These are phyloP conservation scores for Stentor coeruleus DNA, from an alignment of 73 alveolate genomes.

Conservation along the genomic window DNA sequence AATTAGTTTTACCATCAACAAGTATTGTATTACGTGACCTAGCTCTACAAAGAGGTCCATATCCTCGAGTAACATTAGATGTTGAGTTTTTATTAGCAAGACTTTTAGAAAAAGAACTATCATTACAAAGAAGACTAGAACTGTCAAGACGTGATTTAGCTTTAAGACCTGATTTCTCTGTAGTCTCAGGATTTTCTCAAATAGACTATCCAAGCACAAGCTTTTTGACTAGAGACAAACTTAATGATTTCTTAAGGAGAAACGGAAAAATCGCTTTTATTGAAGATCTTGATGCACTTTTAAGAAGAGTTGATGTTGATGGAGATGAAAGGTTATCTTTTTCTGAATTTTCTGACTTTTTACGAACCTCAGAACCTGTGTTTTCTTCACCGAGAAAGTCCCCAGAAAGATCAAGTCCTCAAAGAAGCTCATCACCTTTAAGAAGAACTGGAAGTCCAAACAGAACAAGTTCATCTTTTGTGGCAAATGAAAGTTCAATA, in stretches of 20 bases:
- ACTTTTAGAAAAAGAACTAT: conserved; percentile 43
- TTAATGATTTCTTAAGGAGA: not conserved
- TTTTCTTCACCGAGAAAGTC: not conserved
- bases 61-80: conserved; percentile 20
- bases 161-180: conserved; percentile 35
- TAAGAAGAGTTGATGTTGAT: conserved; percentile 53
- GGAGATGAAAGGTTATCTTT: conserved; percentile 43
- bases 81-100: conserved; percentile 45
- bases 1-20: not conserved
- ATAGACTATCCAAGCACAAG: conserved; percentile 38
- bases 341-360: conserved; percentile 30
- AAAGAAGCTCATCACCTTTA: conserved; percentile 2
- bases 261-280: conserved; percentile 22
- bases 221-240: not conserved
- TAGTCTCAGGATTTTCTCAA: conserved; percentile 37
- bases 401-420: not conserved
- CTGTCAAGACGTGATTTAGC: conserved; percentile 33
- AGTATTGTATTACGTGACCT: conserved; percentile 11
- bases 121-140: conserved; percentile 37
- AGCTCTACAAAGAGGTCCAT: conserved; percentile 1
- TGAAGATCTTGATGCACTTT: conserved; percentile 38
- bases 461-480: not conserved
- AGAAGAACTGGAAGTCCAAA: not conserved
- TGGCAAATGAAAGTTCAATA: not conserved
- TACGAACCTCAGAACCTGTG: too few relatives aligned